Evolutionary conservation across 176 grass and related monocot genomes (phyloP).

Genomic region (Themeda triandra): DNA sequence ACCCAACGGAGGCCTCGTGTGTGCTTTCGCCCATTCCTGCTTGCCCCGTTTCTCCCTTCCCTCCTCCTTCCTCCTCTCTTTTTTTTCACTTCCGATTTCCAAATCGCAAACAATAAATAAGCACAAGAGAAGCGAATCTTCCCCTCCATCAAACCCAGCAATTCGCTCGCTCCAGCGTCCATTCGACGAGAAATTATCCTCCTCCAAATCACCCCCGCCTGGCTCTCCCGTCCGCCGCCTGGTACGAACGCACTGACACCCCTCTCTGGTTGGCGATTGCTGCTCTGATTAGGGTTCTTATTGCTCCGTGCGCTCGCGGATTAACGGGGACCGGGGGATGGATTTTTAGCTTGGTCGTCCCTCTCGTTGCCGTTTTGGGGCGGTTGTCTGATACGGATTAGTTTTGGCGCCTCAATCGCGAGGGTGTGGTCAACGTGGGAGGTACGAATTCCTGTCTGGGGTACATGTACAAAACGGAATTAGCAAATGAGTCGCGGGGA

Average conservation of each 20-base stretch:
- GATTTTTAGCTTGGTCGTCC: neutral
- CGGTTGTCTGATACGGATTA: neutral
- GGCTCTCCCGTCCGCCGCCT: neutral
- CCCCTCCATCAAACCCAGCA: neutral
- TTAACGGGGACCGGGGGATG: neutral
- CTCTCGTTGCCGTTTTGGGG: neutral
- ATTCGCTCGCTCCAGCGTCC: neutral
- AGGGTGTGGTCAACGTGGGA: neutral
- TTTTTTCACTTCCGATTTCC: neutral
- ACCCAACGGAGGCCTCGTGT: slow-evolving; percentile 10
- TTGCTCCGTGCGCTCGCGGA: neutral
- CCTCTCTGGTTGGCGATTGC: neutral
- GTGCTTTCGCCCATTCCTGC: neutral
- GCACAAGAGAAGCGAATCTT: slow-evolving; percentile 18
- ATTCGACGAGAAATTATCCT: neutral
- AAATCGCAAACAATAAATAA: neutral
- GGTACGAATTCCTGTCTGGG: neutral
- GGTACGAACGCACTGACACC: neutral
- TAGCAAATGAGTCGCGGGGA: neutral
- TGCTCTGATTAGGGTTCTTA: neutral
- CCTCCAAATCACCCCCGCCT: neutral
- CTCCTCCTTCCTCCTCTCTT: neutral
- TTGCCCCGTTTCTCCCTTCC: neutral
- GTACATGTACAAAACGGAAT: neutral
- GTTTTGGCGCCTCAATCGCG: neutral